Percentiles rank a stretch among this genome's conserved stretches.
Evolutionary conservation across 2,329 filamentous ascomycete genomes (phyloP).

Genomic region (Aspergillus neoniger): DNA sequence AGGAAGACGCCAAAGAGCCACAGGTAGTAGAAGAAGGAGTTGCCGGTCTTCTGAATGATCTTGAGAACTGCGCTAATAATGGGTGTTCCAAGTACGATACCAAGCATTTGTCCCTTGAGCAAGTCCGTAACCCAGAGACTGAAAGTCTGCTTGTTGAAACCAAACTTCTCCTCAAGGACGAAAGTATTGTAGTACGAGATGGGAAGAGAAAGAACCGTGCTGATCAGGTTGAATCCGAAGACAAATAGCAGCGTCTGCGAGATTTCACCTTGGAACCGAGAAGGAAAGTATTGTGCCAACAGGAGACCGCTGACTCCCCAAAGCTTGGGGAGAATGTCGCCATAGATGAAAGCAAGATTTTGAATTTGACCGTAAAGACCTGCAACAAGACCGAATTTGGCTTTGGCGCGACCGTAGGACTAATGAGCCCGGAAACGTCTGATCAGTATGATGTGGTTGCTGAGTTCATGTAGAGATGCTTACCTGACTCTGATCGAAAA

Average conservation of each 20-base stretch:
- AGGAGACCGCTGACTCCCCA: slow-evolving; percentile 80
- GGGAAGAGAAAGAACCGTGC: slow-evolving; percentile 77
- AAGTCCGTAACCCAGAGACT: slow-evolving; percentile 86
- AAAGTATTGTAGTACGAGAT: slow-evolving; percentile 90
- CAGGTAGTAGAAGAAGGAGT: slow-evolving; percentile 95
- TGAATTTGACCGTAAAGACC: slow-evolving; percentile 84
- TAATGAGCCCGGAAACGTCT: slow-evolving; percentile 30
- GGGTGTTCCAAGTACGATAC: slow-evolving; percentile 77
- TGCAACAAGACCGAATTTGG: slow-evolving; percentile 79
- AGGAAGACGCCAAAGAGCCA: slow-evolving; percentile 90
- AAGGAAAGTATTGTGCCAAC: slow-evolving; percentile 72
- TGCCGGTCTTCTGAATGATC: slow-evolving; percentile 92
- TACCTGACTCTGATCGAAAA: slow-evolving; percentile 90
- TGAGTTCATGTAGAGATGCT: slow-evolving; percentile 11
- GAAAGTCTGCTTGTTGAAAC: slow-evolving; percentile 97
- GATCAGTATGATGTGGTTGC: not conserved
- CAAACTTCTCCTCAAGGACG: slow-evolving; percentile 92
- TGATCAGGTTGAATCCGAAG: slow-evolving; percentile 79
- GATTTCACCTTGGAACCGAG: slow-evolving; percentile 85
- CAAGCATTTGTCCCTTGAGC: slow-evolving; percentile 84
- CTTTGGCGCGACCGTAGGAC: slow-evolving; percentile 94
- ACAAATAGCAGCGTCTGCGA: slow-evolving; percentile 91
- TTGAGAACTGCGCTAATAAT: slow-evolving; percentile 89
- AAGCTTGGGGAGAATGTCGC: slow-evolving; percentile 84
- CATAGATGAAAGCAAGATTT: slow-evolving; percentile 86